Base-by-base conservation (phyloP, 306 rosid species). In the Senna siamea region DNA sequence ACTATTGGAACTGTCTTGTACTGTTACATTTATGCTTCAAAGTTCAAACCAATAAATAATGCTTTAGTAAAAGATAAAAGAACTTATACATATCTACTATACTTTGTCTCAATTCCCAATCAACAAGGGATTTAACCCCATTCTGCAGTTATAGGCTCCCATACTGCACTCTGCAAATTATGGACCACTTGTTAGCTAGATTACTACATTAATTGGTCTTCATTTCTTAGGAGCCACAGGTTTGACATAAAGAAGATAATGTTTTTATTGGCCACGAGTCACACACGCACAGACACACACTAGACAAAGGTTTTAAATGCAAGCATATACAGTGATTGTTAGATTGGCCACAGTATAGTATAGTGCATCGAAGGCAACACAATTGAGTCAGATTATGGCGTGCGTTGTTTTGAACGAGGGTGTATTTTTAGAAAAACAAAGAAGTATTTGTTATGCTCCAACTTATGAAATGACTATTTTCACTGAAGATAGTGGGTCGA, bases 191-290 rank as follows among this genome's bases (percentile, higher is more conserved):
- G 68, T 28, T 30, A 38, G 66, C 34, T 30, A 37, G 66, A 76
- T 65, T 20, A 53, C 52, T 71, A 11, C 35, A 48, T 43, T 51
- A 7, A 65, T 48, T 53, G 79, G 71, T 59, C 61, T 46, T 32
- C 70, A 59, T 38, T 68, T 38, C 66, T 28, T 47, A 68, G 13
- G 32, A 74, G 51, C 86, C 80, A 74, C 83, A 78, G 48, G 75
- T 78, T 62, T 74, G 65, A 70, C 26, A 22, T 22, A 46, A 14
- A 51, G 48, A 74, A 64, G 62, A 73, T 51, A 58, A 51, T 53
- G 60, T 60, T 44, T 54, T 73, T 53, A 52, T 53, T 13, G 48
- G 52, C 53, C 69, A 70, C 65, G 48, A 38, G 59, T 34, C 19
- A 66, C 68, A 66, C 23, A 64, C 34, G 56, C 51, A 32, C 46